Base-by-base conservation (phyloP, 2,329 filamentous ascomycete species). In the Plenodomus tracheiphilus region DNA sequence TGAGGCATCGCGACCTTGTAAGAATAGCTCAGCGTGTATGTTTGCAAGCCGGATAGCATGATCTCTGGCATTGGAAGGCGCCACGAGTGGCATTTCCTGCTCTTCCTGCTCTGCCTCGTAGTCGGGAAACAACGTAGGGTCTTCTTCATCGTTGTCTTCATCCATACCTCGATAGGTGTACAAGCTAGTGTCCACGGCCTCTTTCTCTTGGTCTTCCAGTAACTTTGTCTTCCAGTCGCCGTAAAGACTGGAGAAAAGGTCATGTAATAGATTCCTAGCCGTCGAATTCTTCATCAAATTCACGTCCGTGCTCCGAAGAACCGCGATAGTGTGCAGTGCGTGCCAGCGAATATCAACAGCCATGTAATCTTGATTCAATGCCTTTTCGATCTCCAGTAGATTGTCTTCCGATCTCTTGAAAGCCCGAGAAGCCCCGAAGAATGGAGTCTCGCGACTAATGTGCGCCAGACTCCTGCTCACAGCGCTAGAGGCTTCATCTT, bases 91-190 rank as follows among this genome's bases (percentile, higher is more conserved):
- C 16, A 22, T 36, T 7, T 75, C 72, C 2, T 76, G 69, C 6
- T 49, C 32, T 10, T 48, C 43, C 16, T 77, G 70, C 1, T 81
- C 79, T 1, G 81, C 79, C 13, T 89, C 85, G 55, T 85, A 95
- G 4, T 82, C 83, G 1, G 93, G 93, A 75, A 97, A 97, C 6
- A 97, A 76, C 55, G 88, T 82, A 17, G 86, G 81, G 56, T 96
- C 86, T 55, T 94, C 89, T 46, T 87, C 82, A 54, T 87, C 82
- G 60, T 88, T 86, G 47, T 95, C 88, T 56, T 89, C 85, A 40
- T 92, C 88, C 34, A 85, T 86, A 25, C 92, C 93, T 54, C 85
- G 84, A 74, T 94, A 97, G 17, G 85, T 86, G 72, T 96, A 99
- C 34, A 96, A 73, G 54, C 88, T 91, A 4, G 83, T 84, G 53